Percentiles rank a stretch among this genome's conserved stretches.
These are phyloP conservation scores for Salix caprea DNA, from an alignment of 345 rosid genomes.

Conservation along the genomic window DNA sequence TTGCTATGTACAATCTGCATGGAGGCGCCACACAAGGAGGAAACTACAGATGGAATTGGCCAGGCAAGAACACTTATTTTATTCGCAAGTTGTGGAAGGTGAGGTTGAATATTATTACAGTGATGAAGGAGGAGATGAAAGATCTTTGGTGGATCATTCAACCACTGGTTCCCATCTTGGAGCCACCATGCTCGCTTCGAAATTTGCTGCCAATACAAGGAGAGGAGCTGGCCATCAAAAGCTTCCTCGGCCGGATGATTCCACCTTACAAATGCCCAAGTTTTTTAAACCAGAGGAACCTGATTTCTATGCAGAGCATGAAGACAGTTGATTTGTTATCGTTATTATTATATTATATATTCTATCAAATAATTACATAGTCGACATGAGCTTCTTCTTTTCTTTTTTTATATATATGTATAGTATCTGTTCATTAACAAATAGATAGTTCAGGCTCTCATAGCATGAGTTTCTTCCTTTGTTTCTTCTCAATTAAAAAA, in stretches of 20 bases:
- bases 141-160: conserved; percentile 12
- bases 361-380: not conserved
- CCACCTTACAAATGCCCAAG: conserved; percentile 66
- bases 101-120: conserved; percentile 27
- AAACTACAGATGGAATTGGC: conserved; percentile 55
- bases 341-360: not conserved
- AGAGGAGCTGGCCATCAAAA: conserved; percentile 41
- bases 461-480: not conserved
- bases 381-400: not conserved
- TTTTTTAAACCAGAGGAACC: conserved; percentile 77
- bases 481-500: too few relatives aligned
- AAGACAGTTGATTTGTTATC: not conserved
- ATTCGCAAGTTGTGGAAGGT: conserved; percentile 11
- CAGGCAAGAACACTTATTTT: conserved; percentile 37
- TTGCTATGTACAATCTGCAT: conserved; percentile 75
- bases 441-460: not conserved
- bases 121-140: conserved; percentile 23
- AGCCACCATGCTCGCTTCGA: conserved; percentile 63
- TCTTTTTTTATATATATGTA: too few relatives aligned
- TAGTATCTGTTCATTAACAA: not conserved
- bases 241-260: conserved; percentile 23
- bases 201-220: conserved; percentile 61
- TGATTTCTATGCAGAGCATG: conserved; percentile 39
- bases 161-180: conserved; percentile 41
- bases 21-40: conserved; percentile 70